These are phyloP conservation scores for Starmerella floricola DNA, from an alignment of 805 yeast genomes.

Conservation along the genomic window DNA sequence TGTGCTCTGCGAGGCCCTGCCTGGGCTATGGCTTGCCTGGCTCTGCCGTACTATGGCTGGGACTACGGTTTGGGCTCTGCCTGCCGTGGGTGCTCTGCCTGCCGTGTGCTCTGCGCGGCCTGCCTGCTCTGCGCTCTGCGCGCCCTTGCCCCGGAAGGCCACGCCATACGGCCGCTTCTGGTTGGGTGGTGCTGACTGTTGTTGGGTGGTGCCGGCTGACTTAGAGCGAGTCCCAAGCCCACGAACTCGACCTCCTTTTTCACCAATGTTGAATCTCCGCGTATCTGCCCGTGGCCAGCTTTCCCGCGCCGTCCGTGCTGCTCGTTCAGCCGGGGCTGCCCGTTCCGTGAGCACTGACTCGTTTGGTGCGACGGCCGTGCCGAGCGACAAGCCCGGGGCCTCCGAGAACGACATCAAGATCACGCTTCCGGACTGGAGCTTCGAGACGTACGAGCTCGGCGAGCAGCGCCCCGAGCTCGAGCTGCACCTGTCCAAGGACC, in stretches of 20 bases:
- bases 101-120: too few relatives aligned
- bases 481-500: slow-evolving; percentile 68
- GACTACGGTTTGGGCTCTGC: too few relatives aligned
- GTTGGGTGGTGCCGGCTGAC: not conserved
- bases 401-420: slow-evolving; percentile 23
- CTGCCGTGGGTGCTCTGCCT: too few relatives aligned
- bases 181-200: not conserved
- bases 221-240: too few relatives aligned
- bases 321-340: not conserved
- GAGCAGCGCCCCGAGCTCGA: slow-evolving; percentile 50
- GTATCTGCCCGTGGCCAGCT: not conserved
- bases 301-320: not conserved
- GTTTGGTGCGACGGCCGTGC: slow-evolving; percentile 18
- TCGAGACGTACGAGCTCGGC: slow-evolving; percentile 71
- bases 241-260: too few relatives aligned
- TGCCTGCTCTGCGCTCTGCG: too few relatives aligned
- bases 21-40: too few relatives aligned
- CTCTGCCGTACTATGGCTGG: too few relatives aligned
- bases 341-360: slow-evolving; percentile 17
- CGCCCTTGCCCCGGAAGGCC: too few relatives aligned
- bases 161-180: too few relatives aligned
- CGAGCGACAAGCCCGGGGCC: slow-evolving; percentile 17
- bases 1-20: too few relatives aligned
- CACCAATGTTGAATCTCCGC: slow-evolving; percentile 14
- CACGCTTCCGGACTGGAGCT: slow-evolving; percentile 61